Base-by-base conservation (phyloP, 1,284 basidiomycete genomes). In the Pseudozyma thailandica region DNA sequence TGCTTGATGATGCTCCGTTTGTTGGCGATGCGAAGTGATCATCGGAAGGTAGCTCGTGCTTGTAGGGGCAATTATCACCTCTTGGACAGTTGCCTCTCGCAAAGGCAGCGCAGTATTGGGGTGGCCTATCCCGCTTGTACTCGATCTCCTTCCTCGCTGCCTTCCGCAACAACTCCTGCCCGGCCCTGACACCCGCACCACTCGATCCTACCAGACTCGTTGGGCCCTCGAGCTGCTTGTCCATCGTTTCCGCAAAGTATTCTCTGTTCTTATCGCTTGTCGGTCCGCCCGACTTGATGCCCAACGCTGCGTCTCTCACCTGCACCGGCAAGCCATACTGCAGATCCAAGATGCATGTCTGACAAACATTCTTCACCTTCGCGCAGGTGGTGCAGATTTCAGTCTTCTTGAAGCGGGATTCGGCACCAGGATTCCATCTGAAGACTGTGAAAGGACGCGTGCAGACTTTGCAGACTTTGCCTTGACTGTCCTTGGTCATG, bases 351-450 rank as follows among this genome's bases (percentile, higher is more conserved):
- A 99, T 86, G 84, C 96, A 98, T 1, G 94, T 98, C 85, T 98
- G 96, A 85, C 96, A 99, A 39, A 96, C 92, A 80, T 98, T 97
- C 87, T 98, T 97, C 77, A 97, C 91, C 86, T 97, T 98, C 35
- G 95, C 92, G 79, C 96, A 98, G 1, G 96, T 98, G 83, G 96
- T 94, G 85, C 96, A 99, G 72, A 98, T 90, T 69, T 98, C 95
- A 5, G 96, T 99, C 76, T 93, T 92, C 86, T 98, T 98, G 88
- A 90, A 96, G 38, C 96, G 90, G 82, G 90, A 91, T 39, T 94
- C 95, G 15, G 84, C 80, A 49, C 96, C 96, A 2, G 96, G 94
- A 79, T 97, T 95, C 96, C 96, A 98, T 44, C 94, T 90, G 84
- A 98, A 99, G 74, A 98, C 92, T 51, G 94, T 97, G 85, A 96